These are phyloP conservation scores for Tagetes patula DNA, from an alignment of 129 eudicot species.

Conservation along the genomic window DNA sequence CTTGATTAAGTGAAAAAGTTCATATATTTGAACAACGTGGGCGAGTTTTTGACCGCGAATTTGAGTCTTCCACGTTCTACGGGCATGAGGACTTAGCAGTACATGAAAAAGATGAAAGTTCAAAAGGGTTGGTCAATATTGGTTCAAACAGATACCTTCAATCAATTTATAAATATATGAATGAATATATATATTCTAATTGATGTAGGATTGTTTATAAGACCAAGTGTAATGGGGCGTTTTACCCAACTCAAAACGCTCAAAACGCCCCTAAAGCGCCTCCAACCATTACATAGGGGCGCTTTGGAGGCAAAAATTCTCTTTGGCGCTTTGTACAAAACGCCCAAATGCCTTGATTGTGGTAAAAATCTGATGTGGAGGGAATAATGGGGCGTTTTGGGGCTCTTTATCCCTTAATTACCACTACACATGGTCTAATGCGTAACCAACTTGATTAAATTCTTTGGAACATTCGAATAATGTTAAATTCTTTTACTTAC, in stretches of 20 bases:
- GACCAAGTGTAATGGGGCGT: no score
- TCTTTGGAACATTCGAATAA: conserved; percentile 27
- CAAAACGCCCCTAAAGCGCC: no score
- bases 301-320: no score
- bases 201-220: conserved; percentile 37
- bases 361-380: no score
- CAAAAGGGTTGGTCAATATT: conserved; percentile 44
- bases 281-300: no score
- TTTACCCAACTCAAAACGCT: no score
- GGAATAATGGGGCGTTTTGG: no score
- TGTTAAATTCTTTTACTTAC: conserved; percentile 23
- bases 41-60: conserved; percentile 31
- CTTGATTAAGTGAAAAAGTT: conserved; percentile 23
- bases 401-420: no score
- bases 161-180: conserved; percentile 18
- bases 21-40: conserved; percentile 41
- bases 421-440: not conserved
- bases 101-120: conserved; percentile 29
- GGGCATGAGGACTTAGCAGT: conserved; percentile 36
- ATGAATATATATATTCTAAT: conserved; percentile 40
- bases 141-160: conserved; percentile 40
- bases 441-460: conserved; percentile 40
- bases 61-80: conserved; percentile 35
- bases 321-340: no score
- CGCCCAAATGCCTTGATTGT: no score